Base-by-base conservation (phyloP, 148 eudicot species). In the Fagopyrum homotropicum region DNA sequence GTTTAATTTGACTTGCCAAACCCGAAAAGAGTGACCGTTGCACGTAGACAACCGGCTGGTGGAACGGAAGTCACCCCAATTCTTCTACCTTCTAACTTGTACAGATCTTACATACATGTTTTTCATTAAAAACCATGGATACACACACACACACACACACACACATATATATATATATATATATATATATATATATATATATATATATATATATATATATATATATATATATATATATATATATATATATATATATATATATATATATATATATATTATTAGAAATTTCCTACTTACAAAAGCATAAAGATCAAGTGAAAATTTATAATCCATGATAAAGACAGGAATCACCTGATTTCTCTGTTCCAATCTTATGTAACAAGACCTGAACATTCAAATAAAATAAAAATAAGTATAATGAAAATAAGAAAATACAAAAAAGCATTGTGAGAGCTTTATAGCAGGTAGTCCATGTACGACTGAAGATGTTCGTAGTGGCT, bases 61-160 rank as follows among this genome's bases (percentile, higher is more conserved):
- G 99, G 97, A 30, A 91, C 93, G 70, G 98, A 86, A 80, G 99
- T 96, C 80, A 79, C 99, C 16, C 99, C 99, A 1, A 96, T 88
- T 74, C 84, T 89, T 73, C 98, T 85, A 5, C 97, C 99, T 82
- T 98, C 99, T 74, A 82, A 52, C 9, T 86, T 83, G 75, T 96
- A 79, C 77, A 96, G 74, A 19, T 83, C 81, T 98, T 96, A 81
- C 78, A 48, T 19, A 22, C 26, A 22, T 22, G 26, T 22, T 22
- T 22, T 22, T 22, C 26, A 22, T 22, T 22, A 22, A 22, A 22
- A 22, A 22, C 26, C 26, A 22, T 22, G 26, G 26, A 22, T 22
- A 22, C 26, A 22, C 26, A 22, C 26, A 22, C 26, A 22, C 26
- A 22, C 26, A 22, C 26, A 22, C 26, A 22, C 26, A 22, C 26